Conservation (phyloP, 2,329 filamentous ascomycete genomes). For the Fusarium sp. region DNA sequence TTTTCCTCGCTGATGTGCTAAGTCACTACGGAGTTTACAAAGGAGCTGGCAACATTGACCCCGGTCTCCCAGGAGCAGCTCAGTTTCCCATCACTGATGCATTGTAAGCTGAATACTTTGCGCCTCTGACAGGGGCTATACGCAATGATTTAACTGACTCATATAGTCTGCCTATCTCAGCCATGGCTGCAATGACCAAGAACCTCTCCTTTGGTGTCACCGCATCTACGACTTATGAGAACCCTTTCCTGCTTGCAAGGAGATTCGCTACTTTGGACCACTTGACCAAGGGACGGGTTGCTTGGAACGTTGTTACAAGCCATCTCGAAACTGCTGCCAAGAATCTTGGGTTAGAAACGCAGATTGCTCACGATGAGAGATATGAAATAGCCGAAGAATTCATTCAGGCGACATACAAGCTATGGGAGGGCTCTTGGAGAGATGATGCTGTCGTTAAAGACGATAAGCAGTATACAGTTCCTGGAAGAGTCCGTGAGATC, state of each 20-base stretch:
- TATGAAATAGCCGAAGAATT: constrained; percentile 66
- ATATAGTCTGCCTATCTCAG: background rate
- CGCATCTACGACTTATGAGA: background rate
- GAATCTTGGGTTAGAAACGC: constrained; percentile 61
- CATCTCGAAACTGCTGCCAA: constrained; percentile 64
- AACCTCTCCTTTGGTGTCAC: background rate
- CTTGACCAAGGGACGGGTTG: constrained; percentile 55
- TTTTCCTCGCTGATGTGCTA: constrained; percentile 67
- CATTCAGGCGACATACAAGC: constrained; percentile 61
- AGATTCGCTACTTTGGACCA: constrained; percentile 56
- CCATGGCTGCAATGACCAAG: background rate
- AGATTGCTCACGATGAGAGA: constrained; percentile 64
- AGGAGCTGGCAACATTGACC: constrained; percentile 19
- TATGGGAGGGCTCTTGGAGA: constrained; percentile 68
- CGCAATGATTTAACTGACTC: background rate
- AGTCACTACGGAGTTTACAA: constrained; percentile 57
- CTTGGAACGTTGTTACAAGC: constrained; percentile 67
- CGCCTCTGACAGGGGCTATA: background rate
- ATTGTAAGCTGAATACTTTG: background rate
- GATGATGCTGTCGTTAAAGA: constrained; percentile 55
- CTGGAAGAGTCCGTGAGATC: background rate
- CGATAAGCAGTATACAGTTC: constrained; percentile 45
- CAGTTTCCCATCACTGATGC: background rate
- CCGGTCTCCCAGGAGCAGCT: background rate
- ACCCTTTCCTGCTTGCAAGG: constrained; percentile 47